Conservation (phyloP, 257 asterid species). For the Rauvolfia tetraphylla region DNA sequence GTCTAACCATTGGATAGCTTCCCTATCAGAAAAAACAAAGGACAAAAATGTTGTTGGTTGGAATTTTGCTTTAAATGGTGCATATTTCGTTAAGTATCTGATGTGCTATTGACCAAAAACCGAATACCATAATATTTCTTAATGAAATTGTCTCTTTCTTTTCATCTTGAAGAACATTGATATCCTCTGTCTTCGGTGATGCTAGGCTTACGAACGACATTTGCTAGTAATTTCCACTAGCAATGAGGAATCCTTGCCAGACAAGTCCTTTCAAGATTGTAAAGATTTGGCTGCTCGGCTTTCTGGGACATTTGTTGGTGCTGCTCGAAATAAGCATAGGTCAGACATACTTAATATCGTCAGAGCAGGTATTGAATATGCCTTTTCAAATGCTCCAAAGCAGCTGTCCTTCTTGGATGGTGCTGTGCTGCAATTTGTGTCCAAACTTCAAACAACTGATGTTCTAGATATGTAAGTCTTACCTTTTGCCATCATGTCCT, state of each 20-base stretch:
- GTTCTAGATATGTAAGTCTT: slow-evolving; percentile 73
- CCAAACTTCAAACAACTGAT: slow-evolving; percentile 83
- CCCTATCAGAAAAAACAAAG: too few species aligned
- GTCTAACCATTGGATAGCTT: too few species aligned
- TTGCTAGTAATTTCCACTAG: slow-evolving; percentile 43
- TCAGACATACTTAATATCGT: slow-evolving; percentile 66
- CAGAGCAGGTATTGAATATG: slow-evolving; percentile 69
- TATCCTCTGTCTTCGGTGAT: slow-evolving; percentile 18
- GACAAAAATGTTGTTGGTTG: neutral
- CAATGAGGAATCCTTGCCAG: slow-evolving; percentile 41
- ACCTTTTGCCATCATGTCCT: slow-evolving; percentile 9
- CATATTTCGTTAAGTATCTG: neutral
- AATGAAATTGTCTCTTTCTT: neutral
- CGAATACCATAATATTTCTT: neutral
- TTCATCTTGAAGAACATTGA: neutral
- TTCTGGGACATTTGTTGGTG: slow-evolving; percentile 75
- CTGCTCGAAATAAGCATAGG: slow-evolving; percentile 72
- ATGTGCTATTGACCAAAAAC: neutral
- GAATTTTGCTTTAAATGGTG: neutral
- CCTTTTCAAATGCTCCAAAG: slow-evolving; percentile 78
- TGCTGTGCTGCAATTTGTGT: slow-evolving; percentile 68
- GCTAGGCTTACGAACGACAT: slow-evolving; percentile 68
- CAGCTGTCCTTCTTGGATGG: slow-evolving; percentile 83
- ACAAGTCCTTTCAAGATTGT: slow-evolving; percentile 70
- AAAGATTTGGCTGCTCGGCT: slow-evolving; percentile 80